Evolutionary conservation across 1,139 yeast genomes (phyloP).

Genomic region (Protomyces macrosporus): DNA sequence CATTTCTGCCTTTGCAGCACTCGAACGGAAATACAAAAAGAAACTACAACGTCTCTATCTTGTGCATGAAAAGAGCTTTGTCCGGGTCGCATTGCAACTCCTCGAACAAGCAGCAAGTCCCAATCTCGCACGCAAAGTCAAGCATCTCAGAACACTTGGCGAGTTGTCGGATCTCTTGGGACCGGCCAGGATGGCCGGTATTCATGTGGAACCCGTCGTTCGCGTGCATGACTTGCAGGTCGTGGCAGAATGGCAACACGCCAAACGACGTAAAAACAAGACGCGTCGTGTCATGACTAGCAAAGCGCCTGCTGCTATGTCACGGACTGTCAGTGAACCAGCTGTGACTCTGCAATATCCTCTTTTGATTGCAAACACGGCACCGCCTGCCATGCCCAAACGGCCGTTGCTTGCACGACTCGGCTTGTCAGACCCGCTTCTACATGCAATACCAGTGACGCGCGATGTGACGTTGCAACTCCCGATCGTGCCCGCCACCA

Average conservation of each 20-base stretch:
- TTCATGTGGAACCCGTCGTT: conserved; percentile 71
- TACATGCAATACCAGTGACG: not conserved
- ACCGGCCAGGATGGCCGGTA: conserved; percentile 63
- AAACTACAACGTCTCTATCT: conserved; percentile 60
- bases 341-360: too few relatives aligned
- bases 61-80: conserved; percentile 90
- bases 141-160: conserved; percentile 50
- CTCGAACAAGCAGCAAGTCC: conserved; percentile 33
- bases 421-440: not conserved
- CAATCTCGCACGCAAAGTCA: conserved; percentile 14
- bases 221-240: conserved; percentile 50
- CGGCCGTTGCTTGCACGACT: not conserved
- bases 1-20: conserved; percentile 61
- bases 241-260: not conserved
- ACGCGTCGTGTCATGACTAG: not conserved
- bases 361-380: not conserved
- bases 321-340: too few relatives aligned
- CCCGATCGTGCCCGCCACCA: not conserved
- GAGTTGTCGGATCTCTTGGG: conserved; percentile 48
- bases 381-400: not conserved
- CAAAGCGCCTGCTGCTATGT: too few relatives aligned
- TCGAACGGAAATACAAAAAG: conserved; percentile 56
- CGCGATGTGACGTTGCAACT: not conserved
- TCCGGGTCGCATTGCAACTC: conserved; percentile 69
- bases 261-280: not conserved